These are phyloP conservation scores for Hericium coralloides DNA, from an alignment of 768 basidiomycete genomes.

Conservation along the genomic window DNA sequence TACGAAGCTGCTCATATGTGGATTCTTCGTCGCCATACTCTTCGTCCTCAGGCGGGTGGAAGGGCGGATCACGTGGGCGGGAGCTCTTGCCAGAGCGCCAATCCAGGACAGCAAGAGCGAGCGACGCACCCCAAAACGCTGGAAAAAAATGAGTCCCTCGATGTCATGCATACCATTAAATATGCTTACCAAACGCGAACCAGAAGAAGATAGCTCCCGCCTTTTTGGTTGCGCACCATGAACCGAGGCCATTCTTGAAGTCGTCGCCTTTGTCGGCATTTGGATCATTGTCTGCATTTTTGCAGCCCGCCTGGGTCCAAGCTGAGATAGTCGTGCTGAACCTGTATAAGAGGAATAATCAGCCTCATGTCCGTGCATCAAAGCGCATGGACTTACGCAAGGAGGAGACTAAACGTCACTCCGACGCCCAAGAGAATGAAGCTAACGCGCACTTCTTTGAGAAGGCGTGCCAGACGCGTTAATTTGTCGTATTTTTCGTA, in stretches of 20 bases:
- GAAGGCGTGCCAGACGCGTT: slow-evolving; percentile 63
- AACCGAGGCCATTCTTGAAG: slow-evolving; percentile 58
- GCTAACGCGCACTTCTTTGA: slow-evolving; percentile 74
- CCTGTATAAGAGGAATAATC: slow-evolving; percentile 26
- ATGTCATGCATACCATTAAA: too few species aligned
- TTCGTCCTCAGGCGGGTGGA: slow-evolving; percentile 49
- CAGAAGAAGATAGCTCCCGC: slow-evolving; percentile 87
- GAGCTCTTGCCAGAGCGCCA: slow-evolving; percentile 64
- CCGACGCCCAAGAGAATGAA: slow-evolving; percentile 79
- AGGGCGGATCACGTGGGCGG: slow-evolving; percentile 63
- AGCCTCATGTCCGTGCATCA: background rate
- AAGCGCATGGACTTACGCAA: slow-evolving; percentile 51
- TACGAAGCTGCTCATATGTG: slow-evolving; percentile 40
- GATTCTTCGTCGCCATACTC: slow-evolving; percentile 46
- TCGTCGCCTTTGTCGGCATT: slow-evolving; percentile 53
- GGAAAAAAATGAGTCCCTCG: background rate
- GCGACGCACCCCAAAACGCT: slow-evolving; percentile 73
- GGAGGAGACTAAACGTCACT: slow-evolving; percentile 54
- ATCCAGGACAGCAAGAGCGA: slow-evolving; percentile 56
- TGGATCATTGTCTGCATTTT: slow-evolving; percentile 75
- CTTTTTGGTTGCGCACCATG: slow-evolving; percentile 92
- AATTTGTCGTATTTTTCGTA: slow-evolving; percentile 85
- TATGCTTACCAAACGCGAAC: slow-evolving; percentile 59
- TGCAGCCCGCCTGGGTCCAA: slow-evolving; percentile 87
- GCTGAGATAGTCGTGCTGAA: slow-evolving; percentile 75